Conservation (phyloP, 2,329 filamentous ascomycete species). For the Salinomyces thailandicus region DNA sequence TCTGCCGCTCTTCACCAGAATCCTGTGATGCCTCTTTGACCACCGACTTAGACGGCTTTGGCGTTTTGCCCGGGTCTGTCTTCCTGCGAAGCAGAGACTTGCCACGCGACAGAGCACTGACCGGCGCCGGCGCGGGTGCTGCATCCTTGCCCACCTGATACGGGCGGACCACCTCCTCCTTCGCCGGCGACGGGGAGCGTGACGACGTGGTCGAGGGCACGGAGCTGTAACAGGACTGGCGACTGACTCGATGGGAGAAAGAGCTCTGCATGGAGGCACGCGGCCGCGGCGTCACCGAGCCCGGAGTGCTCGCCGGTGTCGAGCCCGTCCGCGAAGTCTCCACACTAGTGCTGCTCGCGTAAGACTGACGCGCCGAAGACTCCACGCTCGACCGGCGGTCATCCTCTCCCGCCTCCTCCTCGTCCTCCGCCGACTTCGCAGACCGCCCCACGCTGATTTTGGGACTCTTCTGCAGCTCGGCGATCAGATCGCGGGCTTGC, state of each 20-base stretch:
- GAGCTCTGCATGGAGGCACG: slow-evolving; percentile 15
- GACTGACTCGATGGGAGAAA: slow-evolving; percentile 18
- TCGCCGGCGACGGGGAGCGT: slow-evolving; percentile 24
- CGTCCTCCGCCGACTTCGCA: slow-evolving; percentile 5
- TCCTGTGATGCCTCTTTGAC: slow-evolving; percentile 1
- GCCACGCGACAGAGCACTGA: slow-evolving; percentile 3
- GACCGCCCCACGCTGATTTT: slow-evolving; percentile 13
- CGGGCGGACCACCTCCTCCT: slow-evolving; percentile 8
- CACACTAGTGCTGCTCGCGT: slow-evolving; percentile 13
- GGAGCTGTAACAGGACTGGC: slow-evolving; percentile 20
- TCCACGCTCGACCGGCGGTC: slow-evolving; percentile 13
- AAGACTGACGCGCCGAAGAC: slow-evolving; percentile 11
- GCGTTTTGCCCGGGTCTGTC: slow-evolving; percentile 7
- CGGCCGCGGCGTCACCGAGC: slow-evolving; percentile 11
- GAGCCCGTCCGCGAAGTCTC: slow-evolving; percentile 16
- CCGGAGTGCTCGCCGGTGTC: slow-evolving; percentile 14
- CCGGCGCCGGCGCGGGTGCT: slow-evolving; percentile 1
- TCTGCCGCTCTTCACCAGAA: neutral
- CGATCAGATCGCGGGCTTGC: slow-evolving; percentile 23
- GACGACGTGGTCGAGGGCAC: slow-evolving; percentile 20
- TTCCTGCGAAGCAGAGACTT: slow-evolving; percentile 11
- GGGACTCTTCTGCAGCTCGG: slow-evolving; percentile 24
- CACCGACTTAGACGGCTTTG: slow-evolving; percentile 1
- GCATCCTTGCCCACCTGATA: slow-evolving; percentile 4
- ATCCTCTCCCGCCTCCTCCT: no score